A percentile compares a stretch with the other conserved stretches of the same genome.
Conservation (phyloP, 2,329 filamentous ascomycete species). For the Bipolaris bicolor region DNA sequence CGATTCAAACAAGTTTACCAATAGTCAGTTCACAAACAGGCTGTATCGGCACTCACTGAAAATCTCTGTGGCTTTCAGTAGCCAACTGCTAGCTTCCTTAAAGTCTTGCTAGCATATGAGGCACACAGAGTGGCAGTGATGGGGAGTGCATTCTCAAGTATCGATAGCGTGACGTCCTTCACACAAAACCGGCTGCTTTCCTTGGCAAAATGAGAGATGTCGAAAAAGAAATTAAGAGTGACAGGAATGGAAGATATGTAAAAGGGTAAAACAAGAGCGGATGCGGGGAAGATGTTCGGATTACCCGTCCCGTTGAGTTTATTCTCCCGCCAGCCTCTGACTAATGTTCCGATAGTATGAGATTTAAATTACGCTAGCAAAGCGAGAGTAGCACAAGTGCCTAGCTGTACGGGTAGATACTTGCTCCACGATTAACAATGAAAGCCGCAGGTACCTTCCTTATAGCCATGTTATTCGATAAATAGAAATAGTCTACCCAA, state of each 20-base stretch:
- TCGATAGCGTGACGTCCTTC: background rate
- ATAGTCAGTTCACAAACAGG: background rate
- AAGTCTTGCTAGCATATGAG: background rate
- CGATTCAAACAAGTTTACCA: background rate
- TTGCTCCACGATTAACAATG: background rate
- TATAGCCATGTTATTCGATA: background rate
- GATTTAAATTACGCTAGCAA: background rate
- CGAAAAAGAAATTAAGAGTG: background rate
- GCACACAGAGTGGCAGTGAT: background rate
- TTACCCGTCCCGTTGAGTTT: background rate
- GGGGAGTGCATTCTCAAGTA: background rate
- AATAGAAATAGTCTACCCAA: background rate
- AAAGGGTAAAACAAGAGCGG: background rate
- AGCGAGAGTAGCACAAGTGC: background rate
- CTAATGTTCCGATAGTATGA: background rate
- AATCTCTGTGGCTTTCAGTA: background rate
- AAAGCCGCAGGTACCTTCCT: background rate
- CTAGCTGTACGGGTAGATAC: too few species aligned
- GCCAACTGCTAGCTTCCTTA: background rate
- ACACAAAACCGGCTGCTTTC: too few species aligned
- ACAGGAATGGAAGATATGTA: background rate
- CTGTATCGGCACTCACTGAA: background rate
- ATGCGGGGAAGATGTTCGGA: conserved; percentile 11
- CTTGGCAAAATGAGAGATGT: background rate
- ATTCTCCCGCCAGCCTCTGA: background rate